Evolutionary conservation across 352 stramenopile species (phyloP).

Genomic region (Halophytophthora batemanensis): DNA sequence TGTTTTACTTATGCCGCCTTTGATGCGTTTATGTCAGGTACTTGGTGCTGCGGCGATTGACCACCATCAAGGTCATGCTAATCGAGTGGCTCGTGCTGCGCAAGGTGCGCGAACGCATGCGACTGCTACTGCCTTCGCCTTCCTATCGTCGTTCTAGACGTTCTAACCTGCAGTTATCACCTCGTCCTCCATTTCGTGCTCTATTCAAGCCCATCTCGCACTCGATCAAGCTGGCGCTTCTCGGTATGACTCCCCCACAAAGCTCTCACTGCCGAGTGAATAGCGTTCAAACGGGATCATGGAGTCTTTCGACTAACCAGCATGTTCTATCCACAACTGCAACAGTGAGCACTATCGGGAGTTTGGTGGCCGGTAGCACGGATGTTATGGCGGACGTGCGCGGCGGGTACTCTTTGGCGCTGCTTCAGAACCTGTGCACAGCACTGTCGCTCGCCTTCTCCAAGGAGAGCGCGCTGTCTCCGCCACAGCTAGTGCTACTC

Average conservation of each 20-base stretch:
- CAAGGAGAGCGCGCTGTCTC: conserved; percentile 56
- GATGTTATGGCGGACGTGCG: conserved; percentile 40
- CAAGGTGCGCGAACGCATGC: conserved; percentile 28
- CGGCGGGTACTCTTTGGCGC: conserved; percentile 53
- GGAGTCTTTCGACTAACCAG: too few relatives aligned
- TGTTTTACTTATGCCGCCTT: too few relatives aligned
- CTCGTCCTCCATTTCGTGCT: too few relatives aligned
- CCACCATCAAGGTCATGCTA: conserved; percentile 72
- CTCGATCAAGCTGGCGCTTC: conserved; percentile 53
- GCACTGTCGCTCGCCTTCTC: conserved; percentile 58
- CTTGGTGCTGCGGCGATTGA: conserved; percentile 62
- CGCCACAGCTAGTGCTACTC: conserved; percentile 50
- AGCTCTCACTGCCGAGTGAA: background rate
- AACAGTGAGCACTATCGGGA: conserved; percentile 59
- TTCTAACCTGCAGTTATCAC: too few relatives aligned
- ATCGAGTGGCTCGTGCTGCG: conserved; percentile 73
- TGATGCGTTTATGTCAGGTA: conserved; percentile 30
- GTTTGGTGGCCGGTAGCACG: conserved; percentile 50
- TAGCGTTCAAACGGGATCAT: background rate
- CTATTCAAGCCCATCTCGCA: conserved; percentile 39
- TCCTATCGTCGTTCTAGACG: background rate
- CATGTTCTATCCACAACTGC: conserved; percentile 2
- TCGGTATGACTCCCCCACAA: conserved; percentile 29
- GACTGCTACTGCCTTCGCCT: too few relatives aligned
- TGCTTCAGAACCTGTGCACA: conserved; percentile 71